Evolutionary conservation across 345 rosid genomes (phyloP).

Genomic region (Acer yangbiense): DNA sequence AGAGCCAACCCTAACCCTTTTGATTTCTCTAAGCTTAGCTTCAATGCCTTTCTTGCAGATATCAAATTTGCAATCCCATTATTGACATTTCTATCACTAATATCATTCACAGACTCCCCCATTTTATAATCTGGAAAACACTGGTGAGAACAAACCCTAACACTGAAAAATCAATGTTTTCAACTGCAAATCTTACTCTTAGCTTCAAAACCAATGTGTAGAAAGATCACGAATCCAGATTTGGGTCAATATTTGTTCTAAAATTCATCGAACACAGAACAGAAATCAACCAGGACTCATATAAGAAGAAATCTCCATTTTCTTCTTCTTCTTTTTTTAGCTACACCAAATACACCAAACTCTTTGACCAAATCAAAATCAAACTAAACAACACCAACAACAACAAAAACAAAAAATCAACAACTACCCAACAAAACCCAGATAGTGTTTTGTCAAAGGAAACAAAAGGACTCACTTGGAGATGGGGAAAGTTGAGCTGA

Average conservation of each 20-base stretch:
- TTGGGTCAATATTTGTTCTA: not conserved
- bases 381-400: not conserved
- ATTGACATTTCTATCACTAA: constrained; percentile 16
- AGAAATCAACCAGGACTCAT: constrained; percentile 36
- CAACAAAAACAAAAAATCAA: constrained; percentile 17
- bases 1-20: constrained; percentile 61
- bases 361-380: constrained; percentile 33
- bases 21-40: constrained; percentile 80
- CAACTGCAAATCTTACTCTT: not conserved
- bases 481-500: not conserved
- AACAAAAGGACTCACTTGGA: constrained; percentile 31
- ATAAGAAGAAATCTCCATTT: constrained; percentile 29
- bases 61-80: constrained; percentile 49
- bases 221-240: not conserved
- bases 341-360: constrained; percentile 35
- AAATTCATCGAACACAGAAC: constrained; percentile 13
- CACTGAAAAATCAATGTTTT: constrained; percentile 13
- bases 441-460: not conserved
- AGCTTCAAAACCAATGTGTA: not conserved
- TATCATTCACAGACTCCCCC: constrained; percentile 39
- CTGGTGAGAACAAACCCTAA: constrained; percentile 15
- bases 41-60: constrained; percentile 69
- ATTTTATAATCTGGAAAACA: constrained; percentile 34
- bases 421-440: constrained; percentile 22
- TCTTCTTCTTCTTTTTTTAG: not conserved